phyloP scores from a whole-genome alignment of 108 stramenopile genomes.

The Asterionellopsis glacialis region DNA sequence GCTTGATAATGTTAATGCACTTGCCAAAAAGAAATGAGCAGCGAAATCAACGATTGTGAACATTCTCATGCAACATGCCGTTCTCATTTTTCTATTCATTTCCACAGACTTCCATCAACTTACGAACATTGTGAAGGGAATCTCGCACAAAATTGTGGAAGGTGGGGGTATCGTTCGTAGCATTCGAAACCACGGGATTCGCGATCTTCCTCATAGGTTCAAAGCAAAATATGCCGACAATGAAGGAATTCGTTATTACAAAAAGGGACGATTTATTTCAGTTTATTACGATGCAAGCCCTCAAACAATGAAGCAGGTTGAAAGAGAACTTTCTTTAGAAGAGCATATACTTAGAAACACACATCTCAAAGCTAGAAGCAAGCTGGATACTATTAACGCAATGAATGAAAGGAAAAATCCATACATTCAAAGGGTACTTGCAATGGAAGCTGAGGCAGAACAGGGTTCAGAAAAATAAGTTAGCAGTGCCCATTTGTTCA shows the following conservation, averaged over 20 bases:
- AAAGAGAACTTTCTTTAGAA: conserved; percentile 57
- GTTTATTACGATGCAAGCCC: conserved; percentile 84
- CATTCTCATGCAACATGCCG: neutral
- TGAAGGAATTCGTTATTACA: conserved; percentile 74
- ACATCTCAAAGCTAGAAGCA: conserved; percentile 69
- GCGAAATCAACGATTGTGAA: neutral
- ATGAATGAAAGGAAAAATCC: conserved; percentile 77
- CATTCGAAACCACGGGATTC: conserved; percentile 84
- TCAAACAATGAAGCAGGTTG: conserved; percentile 46
- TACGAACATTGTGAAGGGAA: conserved; percentile 58
- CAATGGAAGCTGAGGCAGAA: conserved; percentile 1
- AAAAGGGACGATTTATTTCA: conserved; percentile 79
- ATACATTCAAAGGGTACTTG: conserved; percentile 44
- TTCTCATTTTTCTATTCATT: neutral
- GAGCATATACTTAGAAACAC: conserved; percentile 71
- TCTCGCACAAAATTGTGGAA: conserved; percentile 70
- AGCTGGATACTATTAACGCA: conserved; percentile 64
- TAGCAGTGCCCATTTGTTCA: too few relatives aligned
- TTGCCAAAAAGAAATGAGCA: neutral
- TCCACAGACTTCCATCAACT: conserved; percentile 51
- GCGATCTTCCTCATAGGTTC: conserved; percentile 80
- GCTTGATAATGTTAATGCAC: conserved; percentile 3
- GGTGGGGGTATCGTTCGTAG: conserved; percentile 80
- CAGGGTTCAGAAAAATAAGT: too few relatives aligned
- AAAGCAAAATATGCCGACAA: conserved; percentile 75